Evolutionary conservation across 768 basidiomycete species (phyloP), one percentile per base, ranked within the genome.

Genomic region (Collybia sordida): DNA sequence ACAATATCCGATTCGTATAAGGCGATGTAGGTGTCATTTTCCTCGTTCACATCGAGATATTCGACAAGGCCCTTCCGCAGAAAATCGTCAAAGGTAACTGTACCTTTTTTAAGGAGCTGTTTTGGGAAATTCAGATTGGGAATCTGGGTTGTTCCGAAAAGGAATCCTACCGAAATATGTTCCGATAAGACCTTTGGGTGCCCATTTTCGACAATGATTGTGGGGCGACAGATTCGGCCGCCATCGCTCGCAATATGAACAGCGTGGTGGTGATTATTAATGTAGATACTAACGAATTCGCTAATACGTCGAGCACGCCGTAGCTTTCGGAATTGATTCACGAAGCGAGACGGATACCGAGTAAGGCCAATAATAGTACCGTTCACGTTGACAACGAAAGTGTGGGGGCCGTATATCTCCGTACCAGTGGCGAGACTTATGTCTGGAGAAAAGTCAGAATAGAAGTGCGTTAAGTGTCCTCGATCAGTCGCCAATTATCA

Each of bases 31-130:
- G 95, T 87, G 69, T 98, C 97, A 65, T 98, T 98, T 70, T 99
- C 97, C 70, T 99, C 97, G 65, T 99, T 99, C 47, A 98, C 95
- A 64, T 98, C 97, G 35, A 98, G 84, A 64, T 99, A 99, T 66
- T 99, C 97, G 51, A 98, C 93, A 12, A 99, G 80, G 24, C 97
- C 97, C 54, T 85, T 85, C 40, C 81, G 79, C 18, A 99, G 75
- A 71, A 99, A 98, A 65, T 95, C 93, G 65, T 99, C 96, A 63
- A 99, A 99, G 3, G 83, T 83, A 37, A 90, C 78, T 42, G 71
- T 69, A 27, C 84, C 87, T 58, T 82, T 80, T 65, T 95, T 95
- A 48, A 98, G 79, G 65, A 86, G 77, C 88, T 95, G 60, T 1
- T 52, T 51, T 25, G 24, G 41, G 45, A 41, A 18, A 52, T 7